These are phyloP conservation scores for Chlorella sp. DNA, from an alignment of 139 green algal genomes.

Conservation along the genomic window DNA sequence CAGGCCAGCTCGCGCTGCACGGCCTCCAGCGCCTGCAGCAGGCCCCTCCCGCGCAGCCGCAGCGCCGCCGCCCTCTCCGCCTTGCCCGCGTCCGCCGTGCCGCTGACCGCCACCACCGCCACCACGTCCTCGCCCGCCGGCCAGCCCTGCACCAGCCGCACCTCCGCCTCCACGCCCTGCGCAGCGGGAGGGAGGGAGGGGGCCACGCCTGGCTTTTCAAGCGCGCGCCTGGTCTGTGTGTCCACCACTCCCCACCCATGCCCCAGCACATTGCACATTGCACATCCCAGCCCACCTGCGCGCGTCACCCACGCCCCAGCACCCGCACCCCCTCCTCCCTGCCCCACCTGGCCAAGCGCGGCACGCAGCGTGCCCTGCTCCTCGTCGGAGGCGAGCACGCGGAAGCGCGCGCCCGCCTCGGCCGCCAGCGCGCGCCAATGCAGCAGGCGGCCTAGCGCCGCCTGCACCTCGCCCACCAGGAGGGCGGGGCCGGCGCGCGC, in stretches of 20 bases:
- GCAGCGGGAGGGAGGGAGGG: background rate
- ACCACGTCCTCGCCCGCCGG: slow-evolving; percentile 8
- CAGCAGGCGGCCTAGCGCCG: slow-evolving; percentile 14
- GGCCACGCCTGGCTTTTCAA: too few relatives aligned
- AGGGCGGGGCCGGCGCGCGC: background rate
- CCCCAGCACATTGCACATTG: too few relatives aligned
- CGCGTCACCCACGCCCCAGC: too few relatives aligned
- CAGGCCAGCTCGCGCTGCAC: slow-evolving; percentile 17
- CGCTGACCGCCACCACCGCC: background rate
- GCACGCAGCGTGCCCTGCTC: background rate
- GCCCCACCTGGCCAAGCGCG: slow-evolving; percentile 9
- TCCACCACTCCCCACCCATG: too few relatives aligned
- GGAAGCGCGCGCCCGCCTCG: background rate
- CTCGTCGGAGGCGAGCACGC: background rate
- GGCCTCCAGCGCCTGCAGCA: slow-evolving; percentile 23
- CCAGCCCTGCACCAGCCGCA: slow-evolving; percentile 20
- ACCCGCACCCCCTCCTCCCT: too few relatives aligned
- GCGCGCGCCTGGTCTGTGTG: too few relatives aligned
- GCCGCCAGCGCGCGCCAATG: slow-evolving; percentile 23
- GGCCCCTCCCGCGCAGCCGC: slow-evolving; percentile 5
- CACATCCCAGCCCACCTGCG: too few relatives aligned
- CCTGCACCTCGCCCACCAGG: slow-evolving; percentile 41
- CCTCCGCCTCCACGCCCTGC: background rate
- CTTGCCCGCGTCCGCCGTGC: background rate
- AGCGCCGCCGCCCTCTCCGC: slow-evolving; percentile 7